Base-by-base conservation (phyloP, 2,329 filamentous ascomycete species). In the Sporothrix pseudoabietina region DNA sequence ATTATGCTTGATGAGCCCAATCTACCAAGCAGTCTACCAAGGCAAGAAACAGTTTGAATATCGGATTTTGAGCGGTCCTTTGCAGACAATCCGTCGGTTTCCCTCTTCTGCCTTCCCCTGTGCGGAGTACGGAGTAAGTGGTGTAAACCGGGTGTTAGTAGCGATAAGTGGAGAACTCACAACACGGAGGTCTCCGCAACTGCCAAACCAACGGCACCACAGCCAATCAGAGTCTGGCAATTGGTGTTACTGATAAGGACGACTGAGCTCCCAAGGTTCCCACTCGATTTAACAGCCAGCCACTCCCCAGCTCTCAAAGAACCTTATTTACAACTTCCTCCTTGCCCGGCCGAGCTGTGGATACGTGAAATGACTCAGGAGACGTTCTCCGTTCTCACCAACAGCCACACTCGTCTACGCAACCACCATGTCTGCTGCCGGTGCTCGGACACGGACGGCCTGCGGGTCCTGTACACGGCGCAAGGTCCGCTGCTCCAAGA, bases 401-500 rank as follows among this genome's bases (percentile, higher is more conserved):
- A 22, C 52, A 22, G n/a, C 19, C 55, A 16, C 2, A 59, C 55
- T 30, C 26, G 10, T 35, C 26, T 14, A 35, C 12, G 26, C 10
- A 26, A 26, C 26, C 5, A 26, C 61, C n/a, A 47, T 44, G 35
- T 65, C 39, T 19, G 59, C 63, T 8, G 6, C 63, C 39, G 26
- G 8, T 16, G 6, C n/a, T 44, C 74, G 74, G 19, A 61, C 66
- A 5, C 71, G 71, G 35, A 75, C 76, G 16, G 75, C 77, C n/a
- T 78, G 76, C 65, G 72, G 69, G 2, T 49, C 76, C 1, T 79
- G 77, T 44, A 78, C 77, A 1, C 76, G 77, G 4, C 74, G 77
- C 4, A 78, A 78, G 35, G 77, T 78, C 14, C 75, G 74, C 52
- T 79, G 78, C 63, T 77, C 75, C 71, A 79, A 79, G 69, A 77